Conservation (phyloP, 495 filamentous ascomycete genomes). For the Lasiosphaeria hispida region DNA sequence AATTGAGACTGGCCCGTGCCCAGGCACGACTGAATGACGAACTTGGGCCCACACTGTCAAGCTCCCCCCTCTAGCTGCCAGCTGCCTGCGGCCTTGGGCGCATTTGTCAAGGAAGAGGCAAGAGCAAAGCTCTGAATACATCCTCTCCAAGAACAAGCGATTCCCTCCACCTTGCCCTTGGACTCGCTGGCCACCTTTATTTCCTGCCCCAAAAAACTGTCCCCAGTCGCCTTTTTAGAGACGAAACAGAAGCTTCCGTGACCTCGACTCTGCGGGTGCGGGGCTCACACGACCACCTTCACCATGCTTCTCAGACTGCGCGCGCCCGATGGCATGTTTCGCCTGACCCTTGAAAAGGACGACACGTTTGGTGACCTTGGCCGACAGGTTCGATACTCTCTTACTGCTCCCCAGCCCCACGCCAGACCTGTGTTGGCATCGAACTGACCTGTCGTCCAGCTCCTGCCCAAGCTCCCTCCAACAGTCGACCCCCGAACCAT, state of each 20-base stretch:
- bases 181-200: background rate
- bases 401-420: background rate
- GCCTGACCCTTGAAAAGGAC: constrained; percentile 60
- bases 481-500: constrained; percentile 73
- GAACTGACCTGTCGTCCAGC: constrained; percentile 26
- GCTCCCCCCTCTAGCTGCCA: background rate
- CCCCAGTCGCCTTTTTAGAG: background rate
- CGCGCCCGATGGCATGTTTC: constrained; percentile 68
- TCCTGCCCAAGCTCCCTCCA: constrained; percentile 44
- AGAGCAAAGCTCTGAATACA: too few relatives aligned
- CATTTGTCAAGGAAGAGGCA: constrained; percentile 2
- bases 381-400: constrained; percentile 39
- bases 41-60: constrained; percentile 8
- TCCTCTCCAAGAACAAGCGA: background rate
- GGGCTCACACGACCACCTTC: constrained; percentile 1
- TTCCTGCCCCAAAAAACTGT: background rate
- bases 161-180: background rate
- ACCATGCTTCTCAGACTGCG: constrained; percentile 68
- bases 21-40: constrained; percentile 32
- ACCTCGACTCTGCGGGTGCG: too few relatives aligned
- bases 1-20: background rate
- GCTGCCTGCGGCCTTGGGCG: constrained; percentile 3
- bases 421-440: background rate
- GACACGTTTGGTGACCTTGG: constrained; percentile 53
- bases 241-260: background rate